These are phyloP conservation scores for Sarocladium brachiariae DNA, from an alignment of 2,329 filamentous ascomycete species.

Conservation along the genomic window DNA sequence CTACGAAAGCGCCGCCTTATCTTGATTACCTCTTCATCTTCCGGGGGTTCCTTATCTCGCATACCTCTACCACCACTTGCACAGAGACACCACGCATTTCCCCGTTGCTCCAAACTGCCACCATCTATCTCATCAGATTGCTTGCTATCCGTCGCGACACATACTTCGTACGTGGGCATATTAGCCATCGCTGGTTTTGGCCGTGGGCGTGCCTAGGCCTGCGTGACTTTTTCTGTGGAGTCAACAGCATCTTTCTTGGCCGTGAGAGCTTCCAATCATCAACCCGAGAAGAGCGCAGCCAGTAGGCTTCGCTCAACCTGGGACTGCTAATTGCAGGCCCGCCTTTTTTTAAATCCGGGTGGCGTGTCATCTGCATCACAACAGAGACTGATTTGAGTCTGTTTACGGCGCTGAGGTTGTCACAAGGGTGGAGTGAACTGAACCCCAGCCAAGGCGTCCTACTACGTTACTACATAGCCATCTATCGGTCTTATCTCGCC, in stretches of 20 bases:
- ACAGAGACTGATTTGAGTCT: not conserved
- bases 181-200: constrained; percentile 6
- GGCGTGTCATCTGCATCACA: constrained; percentile 3
- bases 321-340: not conserved
- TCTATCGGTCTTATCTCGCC: constrained; percentile 15
- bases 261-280: constrained; percentile 1
- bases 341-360: constrained; percentile 1
- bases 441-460: not conserved
- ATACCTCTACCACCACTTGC: not conserved
- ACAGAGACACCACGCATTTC: constrained; percentile 1
- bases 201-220: constrained; percentile 1
- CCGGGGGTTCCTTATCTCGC: constrained; percentile 5
- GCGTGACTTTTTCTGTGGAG: constrained; percentile 6
- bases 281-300: not conserved
- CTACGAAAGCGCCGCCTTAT: constrained; percentile 9
- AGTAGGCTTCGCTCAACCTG: constrained; percentile 2
- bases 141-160: not conserved
- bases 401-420: not conserved
- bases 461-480: not conserved
- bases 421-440: constrained; percentile 2
- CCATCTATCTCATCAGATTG: not conserved
- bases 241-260: not conserved
- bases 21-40: not conserved
- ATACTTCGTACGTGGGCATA: constrained; percentile 8
- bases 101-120: not conserved